phyloP scores from a whole-genome alignment of 257 asterid species.

The Sherardia arvensis region DNA sequence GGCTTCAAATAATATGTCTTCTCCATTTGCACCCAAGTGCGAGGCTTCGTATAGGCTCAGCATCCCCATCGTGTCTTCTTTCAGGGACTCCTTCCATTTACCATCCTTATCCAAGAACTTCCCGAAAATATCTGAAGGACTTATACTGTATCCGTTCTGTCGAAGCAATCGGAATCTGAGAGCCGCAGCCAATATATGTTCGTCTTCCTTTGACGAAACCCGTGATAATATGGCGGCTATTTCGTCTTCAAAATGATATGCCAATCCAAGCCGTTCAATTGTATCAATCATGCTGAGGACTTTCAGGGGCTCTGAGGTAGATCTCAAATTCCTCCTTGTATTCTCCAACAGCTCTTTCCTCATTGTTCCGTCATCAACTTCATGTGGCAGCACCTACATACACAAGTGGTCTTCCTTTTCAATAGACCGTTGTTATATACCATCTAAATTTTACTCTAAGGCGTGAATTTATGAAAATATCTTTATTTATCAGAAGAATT shows the following conservation, averaged over 20 bases:
- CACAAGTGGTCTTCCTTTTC: background rate
- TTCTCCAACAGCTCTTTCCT: slow-evolving; percentile 33
- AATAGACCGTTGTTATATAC: too few relatives aligned
- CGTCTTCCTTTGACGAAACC: slow-evolving; percentile 5
- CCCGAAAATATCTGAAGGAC: slow-evolving; percentile 34
- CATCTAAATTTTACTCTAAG: too few relatives aligned
- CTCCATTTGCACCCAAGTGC: slow-evolving; percentile 39
- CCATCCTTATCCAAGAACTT: slow-evolving; percentile 38
- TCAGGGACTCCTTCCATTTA: slow-evolving; percentile 29
- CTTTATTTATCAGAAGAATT: too few relatives aligned
- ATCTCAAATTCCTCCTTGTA: slow-evolving; percentile 18
- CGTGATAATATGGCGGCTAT: slow-evolving; percentile 18
- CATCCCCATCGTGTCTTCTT: slow-evolving; percentile 32
- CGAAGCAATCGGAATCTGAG: slow-evolving; percentile 57
- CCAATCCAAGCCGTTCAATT: slow-evolving; percentile 49
- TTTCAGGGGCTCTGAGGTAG: slow-evolving; percentile 15
- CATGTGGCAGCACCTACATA: slow-evolving; percentile 25
- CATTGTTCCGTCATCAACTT: slow-evolving; percentile 27
- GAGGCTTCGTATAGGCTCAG: slow-evolving; percentile 64
- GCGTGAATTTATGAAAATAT: too few relatives aligned
- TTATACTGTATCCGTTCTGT: slow-evolving; percentile 35
- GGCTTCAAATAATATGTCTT: slow-evolving; percentile 40
- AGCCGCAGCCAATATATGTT: slow-evolving; percentile 37
- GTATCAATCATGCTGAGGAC: slow-evolving; percentile 36
- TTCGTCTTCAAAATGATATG: slow-evolving; percentile 42